Evolutionary conservation across 257 asterid genomes (phyloP), one percentile per base, ranked within the genome.

Genomic region (Henckelia pumila): DNA sequence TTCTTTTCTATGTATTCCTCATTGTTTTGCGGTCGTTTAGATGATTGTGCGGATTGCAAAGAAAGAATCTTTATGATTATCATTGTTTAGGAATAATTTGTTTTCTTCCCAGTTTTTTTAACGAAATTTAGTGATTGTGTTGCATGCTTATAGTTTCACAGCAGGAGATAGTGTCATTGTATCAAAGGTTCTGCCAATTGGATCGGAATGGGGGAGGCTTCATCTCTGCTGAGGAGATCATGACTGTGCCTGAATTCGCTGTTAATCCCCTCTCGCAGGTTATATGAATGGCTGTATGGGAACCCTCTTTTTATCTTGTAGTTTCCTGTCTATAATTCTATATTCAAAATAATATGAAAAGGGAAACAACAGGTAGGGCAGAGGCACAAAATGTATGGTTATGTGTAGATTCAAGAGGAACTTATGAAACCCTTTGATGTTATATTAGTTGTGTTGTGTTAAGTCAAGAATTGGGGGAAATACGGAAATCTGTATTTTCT

Each of bases 211-310:
- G 85, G 1, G 73, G 76, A 13, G 89, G 89, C 9, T 84, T 81
- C 79, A 81, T 81, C 63, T 72, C 85, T 13, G 76, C 81, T 3
- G 89, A 84, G 1, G 89, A 84, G 79, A 81, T 84, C 76, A 81
- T 81, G 89, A 71, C 70, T 24, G 86, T 84, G 0, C 89, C 89
- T 7, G 86, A 84, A 77, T 84, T 84, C 22, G 89, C 89, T 5
- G 83, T 84, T 68, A 84, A 81, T 79, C 86, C 86, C 9, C 89
- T 84, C 28, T 79, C 86, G 52, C 84, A 79, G 86, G 89, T 82
- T 52, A 25, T 3, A 55, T 60, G 9, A 26, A 20, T 16, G 16
- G 8, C 66, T 47, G 24, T 28, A 20, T 32, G 3, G 57, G 37
- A 52, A 55, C 22, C 47, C 53, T 7, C 44, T 28, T 44, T 56